phyloP scores from a whole-genome alignment of 2,329 filamentous ascomycete species.

The Fusarium sambucinum region DNA sequence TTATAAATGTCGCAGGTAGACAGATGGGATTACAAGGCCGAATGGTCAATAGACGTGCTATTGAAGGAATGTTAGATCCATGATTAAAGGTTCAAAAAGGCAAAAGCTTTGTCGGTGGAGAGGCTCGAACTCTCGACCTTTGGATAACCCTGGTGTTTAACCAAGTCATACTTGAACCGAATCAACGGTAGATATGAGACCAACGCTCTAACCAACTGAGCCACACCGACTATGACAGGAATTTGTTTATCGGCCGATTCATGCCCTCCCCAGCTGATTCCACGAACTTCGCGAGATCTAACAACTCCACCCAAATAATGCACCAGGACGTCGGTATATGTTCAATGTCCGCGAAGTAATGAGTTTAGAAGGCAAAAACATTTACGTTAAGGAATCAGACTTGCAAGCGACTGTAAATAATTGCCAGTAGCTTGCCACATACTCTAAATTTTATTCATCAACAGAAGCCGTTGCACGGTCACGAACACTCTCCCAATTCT shows the following conservation, averaged over 20 bases:
- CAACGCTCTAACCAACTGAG: slow-evolving; percentile 19
- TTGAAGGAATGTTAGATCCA: too few species aligned
- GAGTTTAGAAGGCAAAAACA: rapidly evolving
- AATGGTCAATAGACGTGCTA: too few species aligned
- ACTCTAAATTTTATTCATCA: too few species aligned
- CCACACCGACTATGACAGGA: background rate
- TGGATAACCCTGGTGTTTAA: background rate
- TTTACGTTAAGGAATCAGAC: background rate
- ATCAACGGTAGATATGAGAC: background rate
- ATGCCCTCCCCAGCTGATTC: background rate
- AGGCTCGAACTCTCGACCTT: slow-evolving; percentile 18
- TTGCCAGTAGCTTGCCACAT: too few species aligned
- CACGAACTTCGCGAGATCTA: too few species aligned
- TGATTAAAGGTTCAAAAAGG: too few species aligned
- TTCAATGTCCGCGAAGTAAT: background rate
- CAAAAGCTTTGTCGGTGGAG: slow-evolving; percentile 1
- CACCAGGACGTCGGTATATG: too few species aligned
- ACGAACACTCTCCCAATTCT: background rate
- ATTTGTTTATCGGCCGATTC: background rate
- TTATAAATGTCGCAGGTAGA: too few species aligned
- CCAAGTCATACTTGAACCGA: background rate
- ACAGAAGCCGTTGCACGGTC: too few species aligned
- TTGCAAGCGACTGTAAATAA: too few species aligned
- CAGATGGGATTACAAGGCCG: too few species aligned
- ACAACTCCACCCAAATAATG: too few species aligned